A percentile compares a stretch with the other conserved stretches of the same genome.
These are phyloP conservation scores for Combretum micranthum DNA, from an alignment of 345 rosid genomes.

Conservation along the genomic window DNA sequence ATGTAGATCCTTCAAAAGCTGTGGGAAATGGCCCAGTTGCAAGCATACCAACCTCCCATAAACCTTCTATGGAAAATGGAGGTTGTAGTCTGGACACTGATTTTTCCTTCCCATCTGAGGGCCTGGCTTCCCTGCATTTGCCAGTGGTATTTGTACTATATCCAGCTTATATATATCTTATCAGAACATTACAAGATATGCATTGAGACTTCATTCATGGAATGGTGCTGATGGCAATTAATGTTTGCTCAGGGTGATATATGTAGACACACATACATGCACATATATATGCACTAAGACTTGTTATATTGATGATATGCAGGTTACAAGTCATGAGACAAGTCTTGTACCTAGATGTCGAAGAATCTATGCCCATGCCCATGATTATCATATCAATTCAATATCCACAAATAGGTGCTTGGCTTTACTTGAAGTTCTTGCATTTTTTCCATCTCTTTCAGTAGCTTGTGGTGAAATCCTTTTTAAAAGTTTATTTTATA, in stretches of 20 bases:
- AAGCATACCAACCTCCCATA: slow-evolving; percentile 30
- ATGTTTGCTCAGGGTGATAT: not conserved
- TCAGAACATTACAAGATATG: no score
- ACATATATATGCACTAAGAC: slow-evolving; percentile 4
- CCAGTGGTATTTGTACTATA: slow-evolving; percentile 82
- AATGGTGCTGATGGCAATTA: not conserved
- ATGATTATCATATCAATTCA: slow-evolving; percentile 37
- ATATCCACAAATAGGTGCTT: slow-evolving; percentile 85
- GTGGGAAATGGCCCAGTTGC: slow-evolving; percentile 40
- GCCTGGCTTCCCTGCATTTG: slow-evolving; percentile 60
- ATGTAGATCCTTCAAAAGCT: slow-evolving; percentile 48
- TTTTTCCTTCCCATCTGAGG: slow-evolving; percentile 50
- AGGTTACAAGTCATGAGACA: slow-evolving; percentile 89
- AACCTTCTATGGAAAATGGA: slow-evolving; percentile 47
- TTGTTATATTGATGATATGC: slow-evolving; percentile 5
- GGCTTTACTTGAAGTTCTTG: slow-evolving; percentile 2
- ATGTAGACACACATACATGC: no score
- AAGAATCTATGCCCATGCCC: slow-evolving; percentile 90
- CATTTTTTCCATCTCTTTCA: not conserved
- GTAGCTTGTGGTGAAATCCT: no score
- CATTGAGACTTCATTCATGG: no score
- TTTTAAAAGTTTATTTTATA: no score
- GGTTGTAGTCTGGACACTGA: slow-evolving; percentile 41
- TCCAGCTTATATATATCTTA: slow-evolving; percentile 4
- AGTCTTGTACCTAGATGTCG: slow-evolving; percentile 87